phyloP scores from a whole-genome alignment of 768 basidiomycete genomes.

The Serendipita sp. region DNA sequence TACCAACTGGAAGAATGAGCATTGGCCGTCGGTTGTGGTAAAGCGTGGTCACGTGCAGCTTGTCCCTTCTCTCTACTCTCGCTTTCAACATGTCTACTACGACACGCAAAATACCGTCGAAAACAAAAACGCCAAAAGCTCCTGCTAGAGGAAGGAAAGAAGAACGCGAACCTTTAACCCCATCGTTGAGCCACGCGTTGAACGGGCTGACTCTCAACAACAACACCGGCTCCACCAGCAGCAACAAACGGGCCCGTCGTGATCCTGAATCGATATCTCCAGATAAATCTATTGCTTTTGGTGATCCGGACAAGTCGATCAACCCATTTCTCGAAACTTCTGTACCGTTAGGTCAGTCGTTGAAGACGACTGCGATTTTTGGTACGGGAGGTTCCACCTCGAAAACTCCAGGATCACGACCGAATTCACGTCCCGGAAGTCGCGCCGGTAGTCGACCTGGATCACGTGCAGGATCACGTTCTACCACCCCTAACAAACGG shows the following conservation, averaged over 20 bases:
- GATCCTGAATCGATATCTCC: background rate
- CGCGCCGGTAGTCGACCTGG: background rate
- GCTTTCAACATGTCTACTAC: background rate
- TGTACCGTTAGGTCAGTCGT: background rate
- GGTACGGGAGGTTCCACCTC: background rate
- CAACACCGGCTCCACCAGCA: background rate
- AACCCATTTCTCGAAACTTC: conserved; percentile 4
- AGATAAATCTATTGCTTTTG: background rate
- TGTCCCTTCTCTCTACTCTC: too few species aligned
- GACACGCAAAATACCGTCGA: background rate
- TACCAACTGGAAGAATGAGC: too few species aligned
- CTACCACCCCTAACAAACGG: background rate
- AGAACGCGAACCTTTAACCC: background rate
- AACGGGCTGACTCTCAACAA: background rate
- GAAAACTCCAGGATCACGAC: background rate
- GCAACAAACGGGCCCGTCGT: background rate
- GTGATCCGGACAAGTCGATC: background rate
- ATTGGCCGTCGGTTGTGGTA: too few species aligned
- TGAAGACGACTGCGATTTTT: background rate
- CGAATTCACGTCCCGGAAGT: background rate
- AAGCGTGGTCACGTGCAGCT: too few species aligned
- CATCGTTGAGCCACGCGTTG: conserved; percentile 5
- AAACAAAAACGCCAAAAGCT: background rate
- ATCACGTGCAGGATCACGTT: background rate
- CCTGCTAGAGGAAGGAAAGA: background rate